Base-by-base conservation (phyloP, 2,329 filamentous ascomycete species). In the Paecilomyces variotii region DNA sequence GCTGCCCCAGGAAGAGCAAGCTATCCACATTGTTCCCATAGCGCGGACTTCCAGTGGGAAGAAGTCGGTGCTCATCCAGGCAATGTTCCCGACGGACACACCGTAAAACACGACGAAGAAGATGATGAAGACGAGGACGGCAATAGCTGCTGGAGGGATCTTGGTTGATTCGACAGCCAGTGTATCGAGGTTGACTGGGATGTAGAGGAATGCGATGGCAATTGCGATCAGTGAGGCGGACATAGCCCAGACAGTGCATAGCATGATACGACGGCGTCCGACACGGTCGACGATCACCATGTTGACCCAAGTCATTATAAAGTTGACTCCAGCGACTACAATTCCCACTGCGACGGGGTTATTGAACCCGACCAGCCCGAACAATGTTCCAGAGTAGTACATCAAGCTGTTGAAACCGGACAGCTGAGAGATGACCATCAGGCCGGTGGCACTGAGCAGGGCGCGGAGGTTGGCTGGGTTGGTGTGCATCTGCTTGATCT, bases 371-470 rank as follows among this genome's bases (percentile, higher is more conserved):
- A 81, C 79, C 9, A 81, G 71, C 2, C 70, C 69, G 61, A 79
- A 79, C 1, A 78, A 65, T 0, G 72, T 79, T 0, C 74, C 70
- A 2, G 68, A 72, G 62, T 79, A 79, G 67, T 79, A 79, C 74
- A 78, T 78, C 1, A 79, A 67, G 4, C 70, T 72, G 61, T 79
- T 79, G 68, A 79, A 79, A 2, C 78, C 78, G 1, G 72, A 70
- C n/a, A 80, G 64, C 56, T 82, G 80, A 12, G 73, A 76, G 50
- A 81, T 77, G 19, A 78, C 79, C 78, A 82, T 82, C n/a, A 81
- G 64, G n/a, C 77, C 75, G 57, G 79, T 82, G 2, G 77, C 79
- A 50, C 72, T 69, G 45, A 80, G 65, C 12, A 80, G 67, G 11
- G 78, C 78, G 10, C 79, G 73, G 53, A 78, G 39, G n/a, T 45